phyloP scores from a whole-genome alignment of 2,329 filamentous ascomycete genomes.

The Aspergillus candidus region DNA sequence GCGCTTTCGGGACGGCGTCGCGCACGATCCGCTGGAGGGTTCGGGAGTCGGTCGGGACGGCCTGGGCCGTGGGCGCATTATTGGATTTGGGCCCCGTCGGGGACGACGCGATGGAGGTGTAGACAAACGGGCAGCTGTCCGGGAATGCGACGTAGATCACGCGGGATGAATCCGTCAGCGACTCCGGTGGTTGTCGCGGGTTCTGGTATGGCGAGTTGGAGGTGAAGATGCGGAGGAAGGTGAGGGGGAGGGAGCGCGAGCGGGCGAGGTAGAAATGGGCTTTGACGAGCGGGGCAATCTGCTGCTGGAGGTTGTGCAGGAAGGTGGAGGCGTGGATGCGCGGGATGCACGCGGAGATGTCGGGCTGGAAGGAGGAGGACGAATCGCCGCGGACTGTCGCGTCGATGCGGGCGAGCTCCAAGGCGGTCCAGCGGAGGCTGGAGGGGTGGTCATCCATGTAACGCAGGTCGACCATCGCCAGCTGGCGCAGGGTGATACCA shows the following conservation, averaged over 20 bases:
- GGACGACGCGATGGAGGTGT: slow-evolving; percentile 49
- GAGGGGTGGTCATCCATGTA: slow-evolving; percentile 50
- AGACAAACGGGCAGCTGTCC: slow-evolving; percentile 70
- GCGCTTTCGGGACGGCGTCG: slow-evolving; percentile 73
- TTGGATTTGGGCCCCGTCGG: slow-evolving; percentile 33
- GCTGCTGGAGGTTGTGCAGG: slow-evolving; percentile 65
- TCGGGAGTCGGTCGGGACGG: slow-evolving; percentile 34
- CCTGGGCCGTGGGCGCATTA: slow-evolving; percentile 9
- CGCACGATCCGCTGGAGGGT: slow-evolving; percentile 66
- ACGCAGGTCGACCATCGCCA: slow-evolving; percentile 51
- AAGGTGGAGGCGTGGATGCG: slow-evolving; percentile 78
- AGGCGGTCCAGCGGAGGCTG: slow-evolving; percentile 49
- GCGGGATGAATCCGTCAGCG: slow-evolving; percentile 55
- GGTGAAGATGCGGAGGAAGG: slow-evolving; percentile 72
- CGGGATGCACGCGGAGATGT: slow-evolving; percentile 46
- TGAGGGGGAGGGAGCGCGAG: slow-evolving; percentile 57
- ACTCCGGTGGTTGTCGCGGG: slow-evolving; percentile 35
- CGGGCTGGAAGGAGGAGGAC: slow-evolving; percentile 20
- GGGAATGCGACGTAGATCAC: slow-evolving; percentile 79
- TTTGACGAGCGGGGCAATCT: slow-evolving; percentile 72
- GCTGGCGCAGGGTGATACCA: slow-evolving; percentile 50
- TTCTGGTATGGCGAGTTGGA: slow-evolving; percentile 73
- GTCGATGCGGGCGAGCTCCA: slow-evolving; percentile 38
- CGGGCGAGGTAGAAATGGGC: slow-evolving; percentile 75
- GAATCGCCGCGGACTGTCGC: slow-evolving; percentile 9